Evolutionary conservation across 148 eudicot species (phyloP).

Genomic region (Vaccinium vitisidaea): DNA sequence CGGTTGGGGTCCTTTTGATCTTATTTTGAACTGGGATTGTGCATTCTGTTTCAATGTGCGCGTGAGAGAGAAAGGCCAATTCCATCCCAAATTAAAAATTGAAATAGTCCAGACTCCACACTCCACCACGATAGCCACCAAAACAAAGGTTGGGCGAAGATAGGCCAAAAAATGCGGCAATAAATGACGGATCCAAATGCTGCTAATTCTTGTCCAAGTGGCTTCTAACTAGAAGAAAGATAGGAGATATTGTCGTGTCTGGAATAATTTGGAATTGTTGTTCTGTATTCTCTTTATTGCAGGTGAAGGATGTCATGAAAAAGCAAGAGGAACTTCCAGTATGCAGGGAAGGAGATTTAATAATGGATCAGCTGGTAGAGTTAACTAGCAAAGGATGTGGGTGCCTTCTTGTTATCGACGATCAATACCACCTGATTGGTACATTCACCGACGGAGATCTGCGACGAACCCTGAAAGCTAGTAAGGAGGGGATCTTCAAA

Average conservation of each 20-base stretch:
- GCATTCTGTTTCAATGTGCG: not conserved
- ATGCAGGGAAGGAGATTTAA: slow-evolving; percentile 78
- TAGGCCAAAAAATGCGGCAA: no score
- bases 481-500: slow-evolving; percentile 90
- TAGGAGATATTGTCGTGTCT: not conserved
- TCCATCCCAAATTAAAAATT: no score
- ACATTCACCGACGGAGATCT: slow-evolving; percentile 97
- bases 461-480: slow-evolving; percentile 85
- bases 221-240: not conserved
- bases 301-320: slow-evolving; percentile 98
- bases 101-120: no score
- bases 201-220: not conserved
- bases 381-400: slow-evolving; percentile 96
- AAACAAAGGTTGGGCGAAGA: no score
- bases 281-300: slow-evolving; percentile 26
- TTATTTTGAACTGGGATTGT: not conserved
- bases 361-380: slow-evolving; percentile 97
- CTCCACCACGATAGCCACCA: no score
- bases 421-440: slow-evolving; percentile 67
- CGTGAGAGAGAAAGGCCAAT: no score
- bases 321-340: slow-evolving; percentile 80
- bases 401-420: slow-evolving; percentile 84
- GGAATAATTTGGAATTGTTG: not conserved
- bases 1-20: not conserved
- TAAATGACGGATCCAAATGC: no score